phyloP scores from a whole-genome alignment of 345 rosid genomes.

The Hypericum perforatum region DNA sequence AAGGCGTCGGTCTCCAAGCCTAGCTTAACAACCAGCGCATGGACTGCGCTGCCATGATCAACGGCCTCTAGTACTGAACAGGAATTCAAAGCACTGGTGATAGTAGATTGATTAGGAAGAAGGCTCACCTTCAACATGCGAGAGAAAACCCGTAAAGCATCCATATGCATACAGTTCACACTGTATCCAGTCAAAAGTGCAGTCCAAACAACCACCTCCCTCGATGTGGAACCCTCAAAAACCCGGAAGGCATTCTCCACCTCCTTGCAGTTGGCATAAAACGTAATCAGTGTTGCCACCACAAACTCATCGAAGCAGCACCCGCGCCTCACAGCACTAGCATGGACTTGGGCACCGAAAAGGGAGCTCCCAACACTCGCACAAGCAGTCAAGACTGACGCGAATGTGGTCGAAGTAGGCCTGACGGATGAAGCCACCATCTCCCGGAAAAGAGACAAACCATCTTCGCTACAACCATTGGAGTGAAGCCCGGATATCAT shows the following conservation, averaged over 20 bases:
- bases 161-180: slow-evolving; percentile 39
- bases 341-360: slow-evolving; percentile 53
- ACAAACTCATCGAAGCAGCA: slow-evolving; percentile 35
- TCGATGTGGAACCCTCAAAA: slow-evolving; percentile 28
- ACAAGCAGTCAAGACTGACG: slow-evolving; percentile 50
- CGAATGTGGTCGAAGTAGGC: slow-evolving; percentile 41
- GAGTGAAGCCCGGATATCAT: slow-evolving; percentile 66
- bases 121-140: slow-evolving; percentile 41
- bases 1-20: slow-evolving; percentile 43
- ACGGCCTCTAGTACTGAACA: slow-evolving; percentile 52
- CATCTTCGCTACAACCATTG: slow-evolving; percentile 42
- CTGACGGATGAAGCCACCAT: slow-evolving; percentile 37
- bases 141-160: slow-evolving; percentile 38
- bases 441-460: slow-evolving; percentile 33
- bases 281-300: slow-evolving; percentile 50
- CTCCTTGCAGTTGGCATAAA: slow-evolving; percentile 50
- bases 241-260: slow-evolving; percentile 32
- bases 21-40: slow-evolving; percentile 38
- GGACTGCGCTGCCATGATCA: slow-evolving; percentile 61
- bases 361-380: slow-evolving; percentile 34
- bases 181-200: slow-evolving; percentile 53
- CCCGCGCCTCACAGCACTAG: slow-evolving; percentile 39
- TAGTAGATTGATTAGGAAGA: slow-evolving; percentile 64
- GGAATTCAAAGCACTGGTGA: slow-evolving; percentile 53
- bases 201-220: slow-evolving; percentile 56